Evolutionary conservation across 2,329 filamentous ascomycete genomes (phyloP).

Genomic region (Diplodia mutila): DNA sequence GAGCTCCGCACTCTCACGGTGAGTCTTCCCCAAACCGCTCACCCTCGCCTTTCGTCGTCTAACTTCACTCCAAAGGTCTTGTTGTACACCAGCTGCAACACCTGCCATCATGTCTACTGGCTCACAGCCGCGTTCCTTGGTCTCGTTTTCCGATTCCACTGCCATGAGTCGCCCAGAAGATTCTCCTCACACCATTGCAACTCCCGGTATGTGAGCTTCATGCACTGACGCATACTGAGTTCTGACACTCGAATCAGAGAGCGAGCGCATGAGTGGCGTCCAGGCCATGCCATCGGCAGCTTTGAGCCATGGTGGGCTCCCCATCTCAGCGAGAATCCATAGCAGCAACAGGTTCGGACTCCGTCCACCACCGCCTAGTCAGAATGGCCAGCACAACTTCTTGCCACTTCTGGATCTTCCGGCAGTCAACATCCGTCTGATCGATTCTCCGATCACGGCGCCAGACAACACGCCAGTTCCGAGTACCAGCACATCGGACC

Average conservation of each 20-base stretch:
- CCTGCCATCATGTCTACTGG: not conserved
- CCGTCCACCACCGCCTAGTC: not conserved
- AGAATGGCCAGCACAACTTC: not conserved
- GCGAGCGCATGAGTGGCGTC: not conserved
- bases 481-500: not conserved
- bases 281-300: not conserved
- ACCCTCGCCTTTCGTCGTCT: not conserved
- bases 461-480: conserved; percentile 6
- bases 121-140: not conserved
- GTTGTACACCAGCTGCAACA: not conserved
- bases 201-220: not conserved
- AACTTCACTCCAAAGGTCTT: not conserved
- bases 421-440: conserved; percentile 1
- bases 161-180: not conserved
- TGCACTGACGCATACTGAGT: not conserved
- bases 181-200: not conserved
- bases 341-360: not conserved
- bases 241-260: not conserved
- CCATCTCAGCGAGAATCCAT: not conserved
- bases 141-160: not conserved
- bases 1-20: not conserved
- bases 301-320: not conserved
- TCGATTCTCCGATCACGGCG: not conserved
- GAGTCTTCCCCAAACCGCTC: not conserved
- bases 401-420: not conserved